Base-by-base conservation (phyloP, 2,329 filamentous ascomycete species). In the Metarhizium guizhouense region DNA sequence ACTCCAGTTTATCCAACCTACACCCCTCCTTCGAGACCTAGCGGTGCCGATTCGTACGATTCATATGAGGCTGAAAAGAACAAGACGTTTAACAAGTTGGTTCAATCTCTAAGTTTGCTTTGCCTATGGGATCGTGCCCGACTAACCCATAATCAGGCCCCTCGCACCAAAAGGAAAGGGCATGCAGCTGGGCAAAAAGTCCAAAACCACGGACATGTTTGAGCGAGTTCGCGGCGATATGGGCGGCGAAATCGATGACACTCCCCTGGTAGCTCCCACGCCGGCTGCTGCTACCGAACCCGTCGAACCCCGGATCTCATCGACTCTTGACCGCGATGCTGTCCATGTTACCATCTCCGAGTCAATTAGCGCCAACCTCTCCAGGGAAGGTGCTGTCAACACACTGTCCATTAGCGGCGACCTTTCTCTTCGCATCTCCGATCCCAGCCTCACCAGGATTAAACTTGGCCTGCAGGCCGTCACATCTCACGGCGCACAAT, bases 161-260 rank as follows among this genome's bases (percentile, higher is more conserved):
- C 69, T 83, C 66, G 83, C 88, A 52, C 82, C 86, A 57, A 90
- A 95, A 74, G 91, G 90, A 65, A 99, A 99, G 78, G 94, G 94
- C 63, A 99, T 99, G 95, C 93, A 97, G 73, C 79, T 99, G 56
- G 94, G 94, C 73, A 97, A 97, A 79, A 99, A 99, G 77, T 95
- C 90, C 58, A 97, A 97, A 78, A 92, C 90, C 25, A 95, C 88
- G 34, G 93, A 95, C 71, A 96, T 97, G 80, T 97, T 95, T 70
- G 93, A 97, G 73, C 88, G 92, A 66, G 92, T 99, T 38, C 87
- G 91, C 62, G 90, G 89, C 57, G 93, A 97, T 61, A 80, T 97
- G 68, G 92, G 91, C n/a, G 81, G 86, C 42, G 90, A 95, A 67
- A 84, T 84, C 42, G 91, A 96, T 68, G 86, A 91, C 54, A 73